These are phyloP conservation scores for Exophiala sideris DNA, from an alignment of 2,329 filamentous ascomycete genomes.

Conservation along the genomic window DNA sequence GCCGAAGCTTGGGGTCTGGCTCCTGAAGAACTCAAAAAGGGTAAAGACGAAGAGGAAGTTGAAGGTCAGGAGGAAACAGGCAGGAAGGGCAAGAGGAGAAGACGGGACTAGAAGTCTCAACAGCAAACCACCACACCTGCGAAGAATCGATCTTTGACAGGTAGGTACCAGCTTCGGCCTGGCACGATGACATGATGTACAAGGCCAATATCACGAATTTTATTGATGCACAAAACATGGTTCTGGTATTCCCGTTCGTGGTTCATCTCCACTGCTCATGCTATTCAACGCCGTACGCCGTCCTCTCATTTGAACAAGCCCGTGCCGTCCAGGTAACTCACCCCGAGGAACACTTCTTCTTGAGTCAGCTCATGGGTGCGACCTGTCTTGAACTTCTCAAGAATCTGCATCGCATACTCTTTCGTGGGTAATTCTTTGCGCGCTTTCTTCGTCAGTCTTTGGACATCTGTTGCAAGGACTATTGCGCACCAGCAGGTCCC, in stretches of 20 bases:
- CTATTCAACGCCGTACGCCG: no score
- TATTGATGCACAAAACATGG: not conserved
- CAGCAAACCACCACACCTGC: not conserved
- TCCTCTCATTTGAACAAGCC: no score
- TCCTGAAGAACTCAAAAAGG: conserved; percentile 56
- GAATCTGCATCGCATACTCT: no score
- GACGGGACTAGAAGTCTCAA: conserved; percentile 22
- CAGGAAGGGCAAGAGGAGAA: conserved; percentile 24
- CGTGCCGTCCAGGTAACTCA: no score
- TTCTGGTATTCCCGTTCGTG: no score
- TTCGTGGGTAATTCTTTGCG: no score
- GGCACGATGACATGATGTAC: not conserved
- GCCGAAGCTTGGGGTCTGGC: conserved; percentile 57
- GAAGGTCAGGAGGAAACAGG: conserved; percentile 33
- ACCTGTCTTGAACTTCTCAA: no score
- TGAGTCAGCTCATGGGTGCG: no score
- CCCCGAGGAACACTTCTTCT: no score
- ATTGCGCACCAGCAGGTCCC: not conserved
- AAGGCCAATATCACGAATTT: not conserved
- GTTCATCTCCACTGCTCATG: no score
- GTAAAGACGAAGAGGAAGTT: conserved; percentile 57
- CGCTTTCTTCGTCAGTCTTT: no score
- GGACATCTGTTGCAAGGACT: not conserved
- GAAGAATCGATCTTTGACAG: not conserved
- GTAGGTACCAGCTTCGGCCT: not conserved